phyloP scores from a whole-genome alignment of 352 stramenopile genomes.

The Phytophthora aleatoria region DNA sequence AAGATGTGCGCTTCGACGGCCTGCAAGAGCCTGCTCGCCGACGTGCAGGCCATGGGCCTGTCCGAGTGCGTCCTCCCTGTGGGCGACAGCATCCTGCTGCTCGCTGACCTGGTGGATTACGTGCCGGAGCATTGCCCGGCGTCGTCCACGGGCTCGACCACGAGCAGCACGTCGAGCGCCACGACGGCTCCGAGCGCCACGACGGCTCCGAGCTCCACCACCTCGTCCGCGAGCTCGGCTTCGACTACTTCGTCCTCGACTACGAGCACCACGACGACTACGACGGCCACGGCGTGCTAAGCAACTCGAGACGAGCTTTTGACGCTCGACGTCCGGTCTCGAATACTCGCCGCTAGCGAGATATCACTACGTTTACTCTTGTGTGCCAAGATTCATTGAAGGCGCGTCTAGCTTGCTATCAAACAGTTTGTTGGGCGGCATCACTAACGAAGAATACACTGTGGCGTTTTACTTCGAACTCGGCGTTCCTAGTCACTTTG shows the following conservation, averaged over 20 bases:
- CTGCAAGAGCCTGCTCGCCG: conserved; percentile 26
- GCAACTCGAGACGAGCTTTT: background rate
- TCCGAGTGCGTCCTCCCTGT: conserved; percentile 37
- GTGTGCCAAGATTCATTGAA: conserved; percentile 9
- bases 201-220: conserved; percentile 14
- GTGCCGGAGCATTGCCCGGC: conserved; percentile 23
- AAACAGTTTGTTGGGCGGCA: background rate
- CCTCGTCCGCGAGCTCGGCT: conserved; percentile 10
- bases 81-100: conserved; percentile 31
- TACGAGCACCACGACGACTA: background rate
- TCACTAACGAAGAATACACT: conserved; percentile 10
- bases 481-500: background rate
- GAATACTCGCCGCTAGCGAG: conserved; percentile 6
- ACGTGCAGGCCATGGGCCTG: conserved; percentile 23
- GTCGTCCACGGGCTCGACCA: conserved; percentile 25
- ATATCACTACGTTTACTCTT: conserved; percentile 10
- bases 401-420: background rate
- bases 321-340: background rate
- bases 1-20: conserved; percentile 29
- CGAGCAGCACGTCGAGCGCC: conserved; percentile 26
- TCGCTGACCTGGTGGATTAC: conserved; percentile 35
- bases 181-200: conserved; percentile 18
- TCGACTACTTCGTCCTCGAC: background rate
- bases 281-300: conserved; percentile 25
- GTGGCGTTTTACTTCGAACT: conserved; percentile 8